phyloP scores from a whole-genome alignment of 805 yeast genomes.

The Candida namnaoensis region DNA sequence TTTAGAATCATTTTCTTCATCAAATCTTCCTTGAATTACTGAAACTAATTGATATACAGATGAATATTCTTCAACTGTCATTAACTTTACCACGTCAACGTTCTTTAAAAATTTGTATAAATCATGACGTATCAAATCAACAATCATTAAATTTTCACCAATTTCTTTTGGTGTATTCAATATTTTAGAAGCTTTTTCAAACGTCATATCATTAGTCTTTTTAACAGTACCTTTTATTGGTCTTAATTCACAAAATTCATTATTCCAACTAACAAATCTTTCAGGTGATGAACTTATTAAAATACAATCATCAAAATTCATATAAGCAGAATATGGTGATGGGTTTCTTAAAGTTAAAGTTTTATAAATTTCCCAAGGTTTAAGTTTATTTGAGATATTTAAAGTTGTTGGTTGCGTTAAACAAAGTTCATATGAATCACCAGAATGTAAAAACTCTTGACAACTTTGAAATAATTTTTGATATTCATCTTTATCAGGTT shows the following conservation, averaged over 20 bases:
- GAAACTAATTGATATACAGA: slow-evolving; percentile 90
- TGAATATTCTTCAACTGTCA: slow-evolving; percentile 88
- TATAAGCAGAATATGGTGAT: slow-evolving; percentile 82
- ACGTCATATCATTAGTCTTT: slow-evolving; percentile 45
- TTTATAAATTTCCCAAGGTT: slow-evolving; percentile 78
- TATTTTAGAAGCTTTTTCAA: slow-evolving; percentile 51
- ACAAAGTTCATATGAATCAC: slow-evolving; percentile 93
- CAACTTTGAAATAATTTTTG: slow-evolving; percentile 47
- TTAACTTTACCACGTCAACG: slow-evolving; percentile 69
- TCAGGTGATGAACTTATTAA: slow-evolving; percentile 92
- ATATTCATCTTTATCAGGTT: slow-evolving; percentile 51
- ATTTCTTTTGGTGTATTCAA: slow-evolving; percentile 83
- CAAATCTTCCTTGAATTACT: slow-evolving; percentile 58
- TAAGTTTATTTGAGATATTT: slow-evolving; percentile 34
- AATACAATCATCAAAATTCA: slow-evolving; percentile 52
- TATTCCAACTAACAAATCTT: slow-evolving; percentile 75
- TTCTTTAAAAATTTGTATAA: slow-evolving; percentile 54
- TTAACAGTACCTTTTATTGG: slow-evolving; percentile 96
- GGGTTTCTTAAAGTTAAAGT: slow-evolving; percentile 69
- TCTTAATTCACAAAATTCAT: slow-evolving; percentile 58
- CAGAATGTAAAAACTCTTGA: slow-evolving; percentile 59
- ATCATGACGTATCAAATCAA: slow-evolving; percentile 91
- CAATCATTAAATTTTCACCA: slow-evolving; percentile 96
- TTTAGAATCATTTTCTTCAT: slow-evolving; percentile 1
- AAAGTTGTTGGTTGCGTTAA: slow-evolving; percentile 70